These are phyloP conservation scores for Rosa multiflora DNA, from an alignment of 306 rosid genomes.

Conservation along the genomic window DNA sequence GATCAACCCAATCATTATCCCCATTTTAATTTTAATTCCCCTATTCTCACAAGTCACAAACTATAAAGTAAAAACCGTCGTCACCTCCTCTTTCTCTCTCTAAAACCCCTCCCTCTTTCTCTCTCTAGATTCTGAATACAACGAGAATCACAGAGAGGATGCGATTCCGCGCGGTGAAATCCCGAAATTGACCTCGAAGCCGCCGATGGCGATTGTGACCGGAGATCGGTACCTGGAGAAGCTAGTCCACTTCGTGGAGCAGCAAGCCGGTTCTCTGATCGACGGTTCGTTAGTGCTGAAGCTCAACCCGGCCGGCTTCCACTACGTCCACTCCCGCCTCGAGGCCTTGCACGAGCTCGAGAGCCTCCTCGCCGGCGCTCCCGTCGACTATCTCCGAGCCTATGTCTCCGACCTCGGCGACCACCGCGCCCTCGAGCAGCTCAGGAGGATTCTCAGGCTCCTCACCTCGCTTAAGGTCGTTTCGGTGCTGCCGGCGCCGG, in stretches of 20 bases:
- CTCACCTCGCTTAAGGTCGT: constrained; percentile 87
- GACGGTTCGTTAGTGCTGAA: constrained; percentile 78
- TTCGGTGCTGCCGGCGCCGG: constrained; percentile 59
- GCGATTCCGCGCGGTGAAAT: constrained; percentile 14
- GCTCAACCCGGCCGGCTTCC: constrained; percentile 88
- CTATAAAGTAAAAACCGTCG: not conserved
- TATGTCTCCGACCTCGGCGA: constrained; percentile 97
- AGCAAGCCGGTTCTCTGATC: constrained; percentile 64
- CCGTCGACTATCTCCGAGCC: constrained; percentile 90
- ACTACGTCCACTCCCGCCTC: constrained; percentile 83
- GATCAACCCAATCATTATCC: constrained; percentile 25
- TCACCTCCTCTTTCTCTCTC: not conserved
- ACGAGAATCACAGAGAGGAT: constrained; percentile 3
- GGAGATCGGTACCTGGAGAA: constrained; percentile 97
- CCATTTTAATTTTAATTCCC: not conserved
- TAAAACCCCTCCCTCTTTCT: not conserved
- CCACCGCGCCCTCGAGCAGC: constrained; percentile 97
- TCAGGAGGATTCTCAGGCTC: constrained; percentile 80
- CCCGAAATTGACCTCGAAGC: constrained; percentile 30
- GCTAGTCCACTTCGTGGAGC: constrained; percentile 80
- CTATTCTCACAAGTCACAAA: not conserved
- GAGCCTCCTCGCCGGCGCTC: constrained; percentile 79
- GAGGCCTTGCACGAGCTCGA: constrained; percentile 89
- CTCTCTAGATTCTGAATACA: not conserved
- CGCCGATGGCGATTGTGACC: constrained; percentile 74